Conservation (phyloP, 2,329 filamentous ascomycete species). For the Cryphonectria carpinicola region DNA sequence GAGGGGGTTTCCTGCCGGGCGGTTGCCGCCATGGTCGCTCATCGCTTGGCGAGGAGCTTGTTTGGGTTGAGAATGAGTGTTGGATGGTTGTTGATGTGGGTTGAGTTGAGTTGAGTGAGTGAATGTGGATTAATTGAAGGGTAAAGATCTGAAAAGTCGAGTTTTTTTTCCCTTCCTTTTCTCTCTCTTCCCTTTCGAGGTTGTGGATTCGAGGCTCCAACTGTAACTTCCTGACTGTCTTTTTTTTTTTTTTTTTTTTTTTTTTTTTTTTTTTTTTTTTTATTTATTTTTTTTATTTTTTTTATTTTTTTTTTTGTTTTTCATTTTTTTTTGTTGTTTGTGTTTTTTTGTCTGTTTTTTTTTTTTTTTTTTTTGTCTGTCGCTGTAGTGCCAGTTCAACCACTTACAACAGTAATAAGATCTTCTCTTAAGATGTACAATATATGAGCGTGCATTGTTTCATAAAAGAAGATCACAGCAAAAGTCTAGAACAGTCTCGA, state of each 20-base stretch:
- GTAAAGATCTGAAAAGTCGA: background rate
- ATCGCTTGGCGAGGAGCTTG: constrained; percentile 14
- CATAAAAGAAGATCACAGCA: background rate
- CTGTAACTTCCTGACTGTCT: background rate
- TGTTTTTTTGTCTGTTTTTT: background rate
- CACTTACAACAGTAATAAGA: background rate
- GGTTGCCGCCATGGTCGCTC: constrained; percentile 15
- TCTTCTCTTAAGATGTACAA: background rate
- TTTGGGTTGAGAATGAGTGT: too few relatives aligned
- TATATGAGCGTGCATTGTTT: background rate
- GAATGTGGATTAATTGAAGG: background rate
- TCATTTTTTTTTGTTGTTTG: too few relatives aligned
- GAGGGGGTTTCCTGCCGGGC: background rate
- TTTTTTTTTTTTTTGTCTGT: background rate
- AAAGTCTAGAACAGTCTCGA: background rate
- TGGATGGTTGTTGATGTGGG: too few relatives aligned
- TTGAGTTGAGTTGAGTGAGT: background rate
- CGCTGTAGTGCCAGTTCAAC: background rate
- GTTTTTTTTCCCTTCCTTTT: background rate
- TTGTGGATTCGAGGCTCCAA: background rate
- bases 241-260: background rate
- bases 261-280: too few relatives aligned
- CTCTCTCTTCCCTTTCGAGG: background rate
- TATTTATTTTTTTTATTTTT: too few relatives aligned
- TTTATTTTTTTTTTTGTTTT: too few relatives aligned